Evolutionary conservation across 129 eudicot species (phyloP).

Genomic region (Sambucus nigra): DNA sequence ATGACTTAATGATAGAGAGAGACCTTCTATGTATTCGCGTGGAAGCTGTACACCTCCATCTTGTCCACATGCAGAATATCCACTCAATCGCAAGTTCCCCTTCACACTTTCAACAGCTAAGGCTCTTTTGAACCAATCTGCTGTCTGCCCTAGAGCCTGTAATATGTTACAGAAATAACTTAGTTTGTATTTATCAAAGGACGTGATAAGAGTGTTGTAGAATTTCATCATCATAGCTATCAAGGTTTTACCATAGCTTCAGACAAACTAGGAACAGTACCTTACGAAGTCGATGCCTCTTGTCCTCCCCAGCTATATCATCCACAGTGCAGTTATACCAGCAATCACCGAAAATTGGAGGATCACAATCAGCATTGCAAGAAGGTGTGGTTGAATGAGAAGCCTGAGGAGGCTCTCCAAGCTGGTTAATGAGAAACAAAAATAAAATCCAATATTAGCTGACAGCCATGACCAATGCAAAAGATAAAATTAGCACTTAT

Average conservation of each 20-base stretch:
- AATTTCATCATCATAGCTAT: no score
- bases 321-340: conserved; percentile 93
- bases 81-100: conserved; percentile 84
- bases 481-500: neutral
- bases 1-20: neutral
- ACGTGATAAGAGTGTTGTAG: no score
- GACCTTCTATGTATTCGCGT: conserved; percentile 80
- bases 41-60: conserved; percentile 99
- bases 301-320: conserved; percentile 86
- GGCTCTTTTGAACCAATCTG: conserved; percentile 83
- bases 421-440: conserved; percentile 26
- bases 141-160: conserved; percentile 97
- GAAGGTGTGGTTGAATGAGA: conserved; percentile 38
- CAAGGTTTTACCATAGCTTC: neutral
- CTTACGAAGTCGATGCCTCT: conserved; percentile 80
- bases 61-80: conserved; percentile 98
- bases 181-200: neutral
- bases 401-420: conserved; percentile 79
- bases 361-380: conserved; percentile 74
- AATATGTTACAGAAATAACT: neutral
- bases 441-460: neutral
- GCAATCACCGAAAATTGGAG: conserved; percentile 74
- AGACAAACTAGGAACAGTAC: conserved; percentile 10
- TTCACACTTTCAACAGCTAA: conserved; percentile 84
- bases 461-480: neutral